A percentile compares a stretch with the other conserved stretches of the same genome.
These are phyloP conservation scores for Phytophthora palmivora DNA, from an alignment of 352 stramenopile genomes.

Conservation along the genomic window DNA sequence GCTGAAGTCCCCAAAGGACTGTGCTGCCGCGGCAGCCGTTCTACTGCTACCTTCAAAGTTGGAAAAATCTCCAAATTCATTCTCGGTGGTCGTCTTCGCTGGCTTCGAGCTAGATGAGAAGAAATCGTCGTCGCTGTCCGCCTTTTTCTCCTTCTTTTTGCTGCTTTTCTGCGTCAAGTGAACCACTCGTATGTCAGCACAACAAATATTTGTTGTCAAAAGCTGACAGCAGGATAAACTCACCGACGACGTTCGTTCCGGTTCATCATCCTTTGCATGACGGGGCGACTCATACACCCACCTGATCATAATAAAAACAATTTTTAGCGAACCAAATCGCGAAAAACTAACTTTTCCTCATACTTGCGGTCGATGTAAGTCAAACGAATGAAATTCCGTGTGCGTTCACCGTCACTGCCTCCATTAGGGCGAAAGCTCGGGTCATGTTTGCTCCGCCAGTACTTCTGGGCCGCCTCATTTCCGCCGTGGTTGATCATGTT, in stretches of 20 bases:
- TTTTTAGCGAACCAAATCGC: background rate
- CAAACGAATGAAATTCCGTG: conserved; percentile 89
- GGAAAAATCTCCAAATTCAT: conserved; percentile 80
- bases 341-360: conserved; percentile 8
- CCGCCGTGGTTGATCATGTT: conserved; percentile 89
- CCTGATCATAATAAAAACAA: conserved; percentile 30
- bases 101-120: conserved; percentile 50
- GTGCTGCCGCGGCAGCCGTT: conserved; percentile 25
- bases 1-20: conserved; percentile 58
- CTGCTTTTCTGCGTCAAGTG: conserved; percentile 40
- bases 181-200: conserved; percentile 3
- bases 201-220: background rate
- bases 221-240: conserved; percentile 4
- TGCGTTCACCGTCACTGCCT: conserved; percentile 79
- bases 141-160: conserved; percentile 57
- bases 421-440: conserved; percentile 77
- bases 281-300: conserved; percentile 85
- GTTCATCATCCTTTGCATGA: conserved; percentile 51
- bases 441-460: conserved; percentile 86
- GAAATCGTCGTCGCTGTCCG: conserved; percentile 49
- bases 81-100: conserved; percentile 32
- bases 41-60: conserved; percentile 61
- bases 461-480: conserved; percentile 90
- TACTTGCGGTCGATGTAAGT: conserved; percentile 91
- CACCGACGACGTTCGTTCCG: conserved; percentile 46